A percentile compares a stretch with the other conserved stretches of the same genome.
Evolutionary conservation across 73 alveolate species (phyloP).

Genomic region (Symbiodinium pilosum): DNA sequence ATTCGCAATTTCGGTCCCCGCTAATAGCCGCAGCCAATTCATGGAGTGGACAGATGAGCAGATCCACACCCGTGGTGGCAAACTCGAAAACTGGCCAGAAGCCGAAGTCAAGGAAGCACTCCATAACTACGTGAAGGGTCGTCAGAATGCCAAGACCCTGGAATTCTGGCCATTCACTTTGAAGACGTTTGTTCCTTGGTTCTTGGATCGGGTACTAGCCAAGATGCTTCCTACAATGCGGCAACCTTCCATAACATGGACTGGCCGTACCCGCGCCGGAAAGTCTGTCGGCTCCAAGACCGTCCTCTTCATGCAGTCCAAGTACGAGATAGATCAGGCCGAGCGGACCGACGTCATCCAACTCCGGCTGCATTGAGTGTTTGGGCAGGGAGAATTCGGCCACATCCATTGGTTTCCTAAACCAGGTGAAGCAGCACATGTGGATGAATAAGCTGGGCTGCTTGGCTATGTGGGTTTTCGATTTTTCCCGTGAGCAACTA

Average conservation of each 20-base stretch:
- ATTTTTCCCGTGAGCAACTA: not conserved
- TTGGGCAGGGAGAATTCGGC: not conserved
- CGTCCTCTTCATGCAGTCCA: not conserved
- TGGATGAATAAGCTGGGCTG: not conserved
- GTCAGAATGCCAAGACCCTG: conserved; percentile 44
- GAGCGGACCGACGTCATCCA: conserved; percentile 6
- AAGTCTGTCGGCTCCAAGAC: conserved; percentile 27
- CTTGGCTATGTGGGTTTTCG: not conserved
- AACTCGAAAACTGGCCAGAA: not conserved
- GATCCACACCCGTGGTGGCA: conserved; percentile 59
- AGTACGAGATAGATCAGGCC: not conserved
- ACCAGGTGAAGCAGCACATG: not conserved
- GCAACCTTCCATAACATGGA: conserved; percentile 31
- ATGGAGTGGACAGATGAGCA: conserved; percentile 78
- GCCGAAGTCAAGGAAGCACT: conserved; percentile 4
- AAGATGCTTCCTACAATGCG: conserved; percentile 11
- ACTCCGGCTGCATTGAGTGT: not conserved
- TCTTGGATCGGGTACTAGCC: not conserved
- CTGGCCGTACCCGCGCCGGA: conserved; percentile 1
- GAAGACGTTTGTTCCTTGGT: not conserved
- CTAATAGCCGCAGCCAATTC: conserved; percentile 20
- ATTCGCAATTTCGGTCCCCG: conserved; percentile 31
- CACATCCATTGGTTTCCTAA: not conserved
- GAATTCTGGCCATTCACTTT: conserved; percentile 34
- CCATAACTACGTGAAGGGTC: not conserved